Base-by-base conservation (phyloP, 257 asterid genomes). In the Mitragyna speciosa region DNA sequence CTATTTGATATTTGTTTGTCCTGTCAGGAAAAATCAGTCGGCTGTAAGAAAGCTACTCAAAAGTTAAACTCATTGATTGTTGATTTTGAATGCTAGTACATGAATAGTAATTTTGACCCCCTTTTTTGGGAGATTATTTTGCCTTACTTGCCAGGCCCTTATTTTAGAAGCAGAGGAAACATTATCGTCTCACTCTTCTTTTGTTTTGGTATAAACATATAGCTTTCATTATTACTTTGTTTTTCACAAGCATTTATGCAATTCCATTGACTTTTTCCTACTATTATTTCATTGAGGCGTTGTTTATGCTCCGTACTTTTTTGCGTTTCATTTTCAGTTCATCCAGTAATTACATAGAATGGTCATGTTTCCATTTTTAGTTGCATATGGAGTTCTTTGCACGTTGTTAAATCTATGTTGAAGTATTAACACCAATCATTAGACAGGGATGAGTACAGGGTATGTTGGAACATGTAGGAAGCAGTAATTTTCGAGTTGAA, bases 401-500 rank as follows among this genome's bases (percentile, higher is more conserved):
- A 5, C 52, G n/a, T n/a, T n/a, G n/a, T n/a, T n/a, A n/a, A n/a
- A n/a, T n/a, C n/a, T n/a, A n/a, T n/a, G n/a, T n/a, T n/a, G n/a
- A n/a, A n/a, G n/a, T n/a, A n/a, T n/a, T n/a, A n/a, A n/a, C n/a
- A 12, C 2, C 20, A 24, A 45, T 5, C 45, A 43, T 24, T 70
- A 20, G 28, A 58, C 6, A 2, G 22, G 22, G 52, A 47, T 45
- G 31, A 33, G 85, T 88, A 84, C 83, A 77, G 65, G 75, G 78
- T 79, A 84, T 72, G 76, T 64, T 72, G 81, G 85, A 52, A 79
- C 45, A 30, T 84, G 76, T 80, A 95, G 99, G 99, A 95, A 84
- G 97, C 97, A 66, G 72, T 91, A 81, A 91, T 94, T 87, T 82
- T 71, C 28, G 97, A 95, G 89, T 86, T 95, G 81, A 92, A 91